Base-by-base conservation (phyloP, 345 rosid species). In the Eucalyptus coolabah region DNA sequence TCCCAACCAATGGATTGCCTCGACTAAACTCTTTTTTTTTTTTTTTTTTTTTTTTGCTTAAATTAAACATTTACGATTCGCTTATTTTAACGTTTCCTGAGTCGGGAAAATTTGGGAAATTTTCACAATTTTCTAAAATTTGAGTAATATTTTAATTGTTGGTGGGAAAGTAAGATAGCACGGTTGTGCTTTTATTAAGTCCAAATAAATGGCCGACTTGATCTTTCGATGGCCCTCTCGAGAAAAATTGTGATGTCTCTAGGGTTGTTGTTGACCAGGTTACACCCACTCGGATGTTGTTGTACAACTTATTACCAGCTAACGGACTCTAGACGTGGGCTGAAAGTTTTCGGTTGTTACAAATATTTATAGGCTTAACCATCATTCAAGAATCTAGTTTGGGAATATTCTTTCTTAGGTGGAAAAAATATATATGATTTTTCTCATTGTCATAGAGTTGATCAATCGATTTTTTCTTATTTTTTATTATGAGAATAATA, bases 381-480 rank as follows among this genome's bases (percentile, higher is more conserved):
- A n/a, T 67, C 77, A n/a, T 67, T 67, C 80, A 16, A n/a, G 40
- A 16, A 67, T 67, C 23, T 32, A 67, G 80, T 67, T 67, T 67
- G 42, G 72, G 80, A 67, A 67, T 67, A 67, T 16, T 67, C 42
- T 67, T 67, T 32, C 80, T 32, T 32, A 3, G 23, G 42, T 67
- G 19, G 37, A 65, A 65, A n/a, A 16, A 16, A 15, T n/a, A 65
- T 65, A n/a, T 65, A 4, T 63, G 72, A 30, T n/a, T 65, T 65
- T 67, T 67, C 80, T 67, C 80, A 67, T 8, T 6, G 80, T 32
- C 42, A 67, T 17, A 0, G 42, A 32, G 42, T 67, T 9, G 80
- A 5, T 19, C 12, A 32, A 4, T 67, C 0, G 2, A 17, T 32
- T 32, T 67, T 32, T 17, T 32, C 2, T 17, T 3, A 0, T n/a